phyloP scores from a whole-genome alignment of 2,329 filamentous ascomycete species.

The Paraconiothyrium brasiliense region DNA sequence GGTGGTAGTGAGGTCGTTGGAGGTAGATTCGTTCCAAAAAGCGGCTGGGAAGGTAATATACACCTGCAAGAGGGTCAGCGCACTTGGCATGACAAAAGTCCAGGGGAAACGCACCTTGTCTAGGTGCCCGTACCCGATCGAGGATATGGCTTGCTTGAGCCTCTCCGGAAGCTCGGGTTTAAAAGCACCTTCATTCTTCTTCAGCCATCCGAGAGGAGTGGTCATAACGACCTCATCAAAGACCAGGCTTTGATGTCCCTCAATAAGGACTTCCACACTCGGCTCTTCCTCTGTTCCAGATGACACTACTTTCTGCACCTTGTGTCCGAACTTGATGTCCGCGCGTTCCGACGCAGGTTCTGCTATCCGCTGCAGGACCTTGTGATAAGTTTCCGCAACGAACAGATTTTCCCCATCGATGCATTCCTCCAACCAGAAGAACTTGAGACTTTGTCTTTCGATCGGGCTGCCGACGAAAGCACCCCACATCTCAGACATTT shows the following conservation, averaged over 20 bases:
- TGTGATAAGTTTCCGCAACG: conserved; percentile 68
- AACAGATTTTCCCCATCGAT: conserved; percentile 76
- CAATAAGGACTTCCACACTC: conserved; percentile 54
- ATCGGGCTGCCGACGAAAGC: conserved; percentile 74
- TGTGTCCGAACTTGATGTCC: conserved; percentile 61
- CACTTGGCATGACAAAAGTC: conserved; percentile 31
- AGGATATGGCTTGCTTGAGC: conserved; percentile 68
- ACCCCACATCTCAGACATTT: conserved; percentile 73
- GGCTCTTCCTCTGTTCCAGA: conserved; percentile 27
- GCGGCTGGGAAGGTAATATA: conserved; percentile 73
- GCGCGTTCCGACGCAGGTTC: conserved; percentile 65
- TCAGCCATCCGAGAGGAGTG: conserved; percentile 68
- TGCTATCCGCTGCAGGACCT: conserved; percentile 68
- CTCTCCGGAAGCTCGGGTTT: conserved; percentile 67
- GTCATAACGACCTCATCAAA: conserved; percentile 78
- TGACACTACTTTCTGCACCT: conserved; percentile 56
- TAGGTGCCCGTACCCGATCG: conserved; percentile 74
- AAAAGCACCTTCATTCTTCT: conserved; percentile 58
- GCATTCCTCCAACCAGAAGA: conserved; percentile 81
- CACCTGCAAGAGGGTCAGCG: conserved; percentile 37
- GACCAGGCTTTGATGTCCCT: conserved; percentile 55
- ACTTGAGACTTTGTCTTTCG: conserved; percentile 73
- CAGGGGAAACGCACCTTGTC: conserved; percentile 66
- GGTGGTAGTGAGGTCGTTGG: conserved; percentile 2
- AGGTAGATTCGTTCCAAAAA: conserved; percentile 69